Conservation (phyloP, 495 filamentous ascomycete species). For the Hapsidospora chrysogenum region DNA sequence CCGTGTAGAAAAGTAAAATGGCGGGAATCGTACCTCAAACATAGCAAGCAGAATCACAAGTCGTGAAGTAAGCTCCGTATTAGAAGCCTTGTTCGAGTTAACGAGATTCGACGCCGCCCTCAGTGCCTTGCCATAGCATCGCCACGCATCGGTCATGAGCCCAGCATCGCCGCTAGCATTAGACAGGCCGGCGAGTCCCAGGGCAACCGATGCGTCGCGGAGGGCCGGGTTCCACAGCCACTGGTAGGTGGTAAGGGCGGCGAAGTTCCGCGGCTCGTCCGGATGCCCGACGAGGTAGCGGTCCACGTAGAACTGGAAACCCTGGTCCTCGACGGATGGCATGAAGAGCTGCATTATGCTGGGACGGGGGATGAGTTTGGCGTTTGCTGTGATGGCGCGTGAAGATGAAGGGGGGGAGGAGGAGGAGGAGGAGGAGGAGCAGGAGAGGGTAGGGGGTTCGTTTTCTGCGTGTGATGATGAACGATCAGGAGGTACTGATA, state of each 20-base stretch:
- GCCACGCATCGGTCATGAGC: conserved; percentile 17
- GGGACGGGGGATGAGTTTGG: neutral
- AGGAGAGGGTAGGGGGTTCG: too few relatives aligned
- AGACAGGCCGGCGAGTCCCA: conserved; percentile 25
- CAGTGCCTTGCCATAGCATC: conserved; percentile 25
- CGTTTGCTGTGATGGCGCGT: neutral
- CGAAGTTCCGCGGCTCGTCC: conserved; percentile 20
- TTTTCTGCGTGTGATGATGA: too few relatives aligned
- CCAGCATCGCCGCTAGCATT: conserved; percentile 25
- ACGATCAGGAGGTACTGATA: too few relatives aligned
- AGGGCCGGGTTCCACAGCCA: conserved; percentile 14
- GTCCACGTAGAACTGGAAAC: conserved; percentile 28
- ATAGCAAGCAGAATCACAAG: conserved; percentile 25
- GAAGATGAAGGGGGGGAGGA: neutral
- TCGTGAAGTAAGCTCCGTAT: conserved; percentile 14
- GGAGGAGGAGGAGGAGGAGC: neutral
- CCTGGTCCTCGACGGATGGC: conserved; percentile 20
- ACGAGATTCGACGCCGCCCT: conserved; percentile 18
- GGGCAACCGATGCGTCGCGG: conserved; percentile 24
- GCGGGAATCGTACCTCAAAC: conserved; percentile 27
- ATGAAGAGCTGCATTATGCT: too few relatives aligned
- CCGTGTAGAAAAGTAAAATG: too few relatives aligned
- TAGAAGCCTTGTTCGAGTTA: conserved; percentile 7
- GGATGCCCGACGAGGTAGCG: conserved; percentile 29
- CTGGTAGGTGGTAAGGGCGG: conserved; percentile 9